These are phyloP conservation scores for Copromyces sp. DNA, from an alignment of 495 filamentous ascomycete species.

Conservation along the genomic window DNA sequence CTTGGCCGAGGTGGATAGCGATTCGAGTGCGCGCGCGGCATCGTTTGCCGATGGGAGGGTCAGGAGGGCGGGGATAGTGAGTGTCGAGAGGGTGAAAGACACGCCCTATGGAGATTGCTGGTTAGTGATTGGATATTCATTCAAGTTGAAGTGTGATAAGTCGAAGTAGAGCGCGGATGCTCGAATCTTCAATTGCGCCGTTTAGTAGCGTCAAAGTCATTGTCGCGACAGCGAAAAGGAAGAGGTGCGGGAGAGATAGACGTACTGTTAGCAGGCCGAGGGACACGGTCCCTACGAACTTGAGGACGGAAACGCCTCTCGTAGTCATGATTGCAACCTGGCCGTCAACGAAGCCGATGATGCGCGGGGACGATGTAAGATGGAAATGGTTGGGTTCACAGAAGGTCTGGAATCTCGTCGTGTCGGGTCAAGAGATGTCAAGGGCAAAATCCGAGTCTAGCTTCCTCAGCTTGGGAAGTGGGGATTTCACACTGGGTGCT, in stretches of 20 bases:
- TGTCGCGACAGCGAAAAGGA: conserved; percentile 4
- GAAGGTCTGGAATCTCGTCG: neutral
- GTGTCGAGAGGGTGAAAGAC: conserved; percentile 64
- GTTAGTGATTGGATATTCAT: neutral
- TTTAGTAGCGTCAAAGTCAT: neutral
- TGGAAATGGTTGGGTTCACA: neutral
- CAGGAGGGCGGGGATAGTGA: conserved; percentile 67
- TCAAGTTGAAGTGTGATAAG: neutral
- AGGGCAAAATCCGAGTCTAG: neutral
- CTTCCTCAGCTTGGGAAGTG: neutral
- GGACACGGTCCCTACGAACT: conserved; percentile 83
- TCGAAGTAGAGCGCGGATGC: neutral
- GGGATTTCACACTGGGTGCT: neutral
- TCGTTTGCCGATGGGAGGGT: conserved; percentile 60
- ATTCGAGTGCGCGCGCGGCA: conserved; percentile 53
- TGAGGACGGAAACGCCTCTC: conserved; percentile 59
- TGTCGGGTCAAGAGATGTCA: neutral
- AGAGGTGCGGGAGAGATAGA: conserved; percentile 13
- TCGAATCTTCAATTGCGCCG: neutral
- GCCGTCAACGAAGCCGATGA: neutral
- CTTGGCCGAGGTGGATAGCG: conserved; percentile 49
- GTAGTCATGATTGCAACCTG: conserved; percentile 49
- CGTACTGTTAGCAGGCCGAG: conserved; percentile 79
- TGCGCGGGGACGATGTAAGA: neutral
- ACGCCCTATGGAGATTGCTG: conserved; percentile 49